These are phyloP conservation scores for Syzygium aromaticum DNA, from an alignment of 345 rosid species.

Conservation along the genomic window DNA sequence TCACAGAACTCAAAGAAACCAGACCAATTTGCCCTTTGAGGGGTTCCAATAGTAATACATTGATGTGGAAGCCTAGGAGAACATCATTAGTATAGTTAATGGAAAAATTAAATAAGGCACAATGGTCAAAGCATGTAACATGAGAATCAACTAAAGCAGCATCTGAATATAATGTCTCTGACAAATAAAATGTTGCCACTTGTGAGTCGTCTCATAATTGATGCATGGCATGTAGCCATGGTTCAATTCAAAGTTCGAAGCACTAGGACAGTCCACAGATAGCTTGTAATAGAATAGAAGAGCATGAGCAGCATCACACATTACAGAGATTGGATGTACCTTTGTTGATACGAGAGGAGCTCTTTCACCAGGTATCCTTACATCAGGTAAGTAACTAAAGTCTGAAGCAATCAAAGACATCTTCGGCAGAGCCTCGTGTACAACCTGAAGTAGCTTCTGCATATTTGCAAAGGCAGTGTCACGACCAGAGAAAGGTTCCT, in stretches of 20 bases:
- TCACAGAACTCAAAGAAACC: background rate
- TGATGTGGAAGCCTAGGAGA: background rate
- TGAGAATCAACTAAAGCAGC: background rate
- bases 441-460: constrained; percentile 79
- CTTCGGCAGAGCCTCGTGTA: constrained; percentile 79
- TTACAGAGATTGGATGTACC: constrained; percentile 26
- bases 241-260: background rate
- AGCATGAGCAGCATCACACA: background rate
- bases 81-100: background rate
- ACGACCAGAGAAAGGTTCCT: background rate
- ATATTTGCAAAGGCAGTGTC: background rate
- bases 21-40: background rate
- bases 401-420: constrained; percentile 96
- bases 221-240: background rate
- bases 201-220: background rate
- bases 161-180: background rate
- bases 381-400: constrained; percentile 95
- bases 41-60: background rate
- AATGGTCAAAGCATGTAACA: background rate
- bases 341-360: constrained; percentile 96
- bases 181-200: background rate
- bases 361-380: constrained; percentile 80
- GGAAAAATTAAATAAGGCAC: background rate
- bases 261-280: background rate
- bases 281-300: background rate